Evolutionary conservation across 225 moss, liverwort and hornwort species (phyloP), one percentile per base, ranked within the genome.

Genomic region (Pseudoscleropodium purum): DNA sequence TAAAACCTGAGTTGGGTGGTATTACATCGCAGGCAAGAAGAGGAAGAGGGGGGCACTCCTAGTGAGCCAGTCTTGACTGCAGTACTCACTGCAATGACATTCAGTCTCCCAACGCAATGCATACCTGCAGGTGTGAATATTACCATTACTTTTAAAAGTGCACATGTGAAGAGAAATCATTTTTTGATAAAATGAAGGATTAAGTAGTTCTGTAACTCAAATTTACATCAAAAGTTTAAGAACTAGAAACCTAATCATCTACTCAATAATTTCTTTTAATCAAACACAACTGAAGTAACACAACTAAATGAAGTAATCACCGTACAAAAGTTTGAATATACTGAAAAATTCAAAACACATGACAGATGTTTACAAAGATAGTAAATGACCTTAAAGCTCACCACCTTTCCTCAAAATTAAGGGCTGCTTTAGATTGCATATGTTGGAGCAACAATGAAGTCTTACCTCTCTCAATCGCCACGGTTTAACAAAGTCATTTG

Each of bases 41-140:
- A 76, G 69, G 37, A 72, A 81, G 77, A 81, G 59, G 26, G 26
- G 74, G 79, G 60, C 78, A 98, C 97, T 95, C 91, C 90, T 93
- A 33, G 96, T 95, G 33, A 99, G 94, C 98, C 98, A 99, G 79
- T 99, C 97, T 93, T 97, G 96, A 99, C 94, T 89, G 98, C 97
- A 59, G 93, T 94, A 67, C 96, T 97, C 34, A 97, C 95, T 59
- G 95, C 92, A 84, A 96, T 93, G 84, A 99, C 93, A 87, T 99
- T 92, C 83, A 1, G 95, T 93, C 91, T 99, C 98, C 94, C 95
- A 99, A 77, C 95, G 95, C 87, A 99, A 91, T 30, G 97, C 97
- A 89, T 99, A 97, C 91, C 98, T 98, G 94, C 73, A 84, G 9
- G 59, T 59, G 33, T 56, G 39, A 37, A 31, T 69, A 68, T 10